phyloP scores from a whole-genome alignment of 441 rosid genomes.

The Gossypium laxum region DNA sequence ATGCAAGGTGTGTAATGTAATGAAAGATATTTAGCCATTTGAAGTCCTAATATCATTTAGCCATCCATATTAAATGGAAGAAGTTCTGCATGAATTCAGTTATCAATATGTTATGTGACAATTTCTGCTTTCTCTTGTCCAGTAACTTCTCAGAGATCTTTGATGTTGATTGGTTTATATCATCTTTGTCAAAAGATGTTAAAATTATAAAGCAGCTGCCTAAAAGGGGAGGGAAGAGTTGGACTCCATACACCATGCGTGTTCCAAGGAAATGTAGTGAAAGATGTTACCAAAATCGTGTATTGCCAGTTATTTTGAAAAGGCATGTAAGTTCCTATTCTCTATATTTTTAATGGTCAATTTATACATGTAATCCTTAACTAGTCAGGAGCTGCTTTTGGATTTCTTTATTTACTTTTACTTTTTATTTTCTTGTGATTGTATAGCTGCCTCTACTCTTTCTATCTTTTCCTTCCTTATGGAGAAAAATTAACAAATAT shows the following conservation, averaged over 20 bases:
- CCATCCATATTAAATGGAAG: neutral
- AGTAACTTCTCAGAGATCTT: slow-evolving; percentile 78
- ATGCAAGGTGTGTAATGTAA: slow-evolving; percentile 52
- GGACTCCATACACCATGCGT: slow-evolving; percentile 58
- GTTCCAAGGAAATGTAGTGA: slow-evolving; percentile 86
- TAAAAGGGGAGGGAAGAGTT: slow-evolving; percentile 44
- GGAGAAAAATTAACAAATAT: neutral
- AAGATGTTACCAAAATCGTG: slow-evolving; percentile 68
- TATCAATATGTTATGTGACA: slow-evolving; percentile 10
- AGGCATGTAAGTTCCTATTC: slow-evolving; percentile 83
- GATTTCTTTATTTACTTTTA: neutral
- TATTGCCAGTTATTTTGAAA: slow-evolving; percentile 76
- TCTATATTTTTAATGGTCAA: slow-evolving; percentile 13
- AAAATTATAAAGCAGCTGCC: slow-evolving; percentile 71
- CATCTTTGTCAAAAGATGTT: slow-evolving; percentile 68
- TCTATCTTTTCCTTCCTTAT: neutral
- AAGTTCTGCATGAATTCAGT: neutral
- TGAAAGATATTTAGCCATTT: slow-evolving; percentile 13
- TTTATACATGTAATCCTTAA: neutral
- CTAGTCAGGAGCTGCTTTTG: neutral
- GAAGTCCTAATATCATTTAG: neutral
- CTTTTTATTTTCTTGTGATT: neutral
- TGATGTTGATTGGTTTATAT: slow-evolving; percentile 64
- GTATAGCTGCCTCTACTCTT: neutral
- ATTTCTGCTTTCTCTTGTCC: slow-evolving; percentile 18